Conservation (phyloP, 495 filamentous ascomycete species). For the Neurospora pannonica region DNA sequence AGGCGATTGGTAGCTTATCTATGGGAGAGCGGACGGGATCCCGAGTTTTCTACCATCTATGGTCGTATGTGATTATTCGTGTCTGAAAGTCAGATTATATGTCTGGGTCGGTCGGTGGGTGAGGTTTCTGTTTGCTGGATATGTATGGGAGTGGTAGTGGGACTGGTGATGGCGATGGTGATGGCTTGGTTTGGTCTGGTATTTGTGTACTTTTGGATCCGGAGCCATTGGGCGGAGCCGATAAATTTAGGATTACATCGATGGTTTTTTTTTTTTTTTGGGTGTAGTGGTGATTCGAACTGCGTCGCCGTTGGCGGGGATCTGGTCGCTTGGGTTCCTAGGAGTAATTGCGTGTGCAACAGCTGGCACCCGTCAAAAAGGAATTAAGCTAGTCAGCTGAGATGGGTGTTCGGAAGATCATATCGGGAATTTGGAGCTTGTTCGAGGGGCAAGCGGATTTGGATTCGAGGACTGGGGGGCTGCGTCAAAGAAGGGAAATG, state of each 20-base stretch:
- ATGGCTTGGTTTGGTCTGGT: too few relatives aligned
- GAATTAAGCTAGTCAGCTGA: background rate
- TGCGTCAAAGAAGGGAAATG: too few relatives aligned
- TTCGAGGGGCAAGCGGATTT: too few relatives aligned
- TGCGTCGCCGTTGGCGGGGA: background rate
- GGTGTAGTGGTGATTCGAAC: background rate
- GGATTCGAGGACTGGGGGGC: too few relatives aligned
- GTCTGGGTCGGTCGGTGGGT: background rate
- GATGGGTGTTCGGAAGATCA: background rate
- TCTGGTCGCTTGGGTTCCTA: background rate
- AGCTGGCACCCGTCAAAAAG: background rate
- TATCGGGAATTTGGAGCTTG: too few relatives aligned
- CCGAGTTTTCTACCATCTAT: constrained; percentile 35
- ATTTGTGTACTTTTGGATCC: too few relatives aligned
- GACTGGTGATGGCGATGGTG: background rate
- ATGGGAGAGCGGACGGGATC: constrained; percentile 45
- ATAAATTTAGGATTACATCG: too few relatives aligned
- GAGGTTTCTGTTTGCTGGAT: background rate
- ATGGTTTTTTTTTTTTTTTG: too few relatives aligned
- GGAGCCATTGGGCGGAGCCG: too few relatives aligned
- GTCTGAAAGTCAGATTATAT: background rate
- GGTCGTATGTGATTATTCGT: constrained; percentile 28
- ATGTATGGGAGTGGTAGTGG: background rate
- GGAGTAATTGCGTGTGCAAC: background rate
- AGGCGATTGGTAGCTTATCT: constrained; percentile 22